Conservation (phyloP, 768 basidiomycete species). For the Hirschioporus abietinus region DNA sequence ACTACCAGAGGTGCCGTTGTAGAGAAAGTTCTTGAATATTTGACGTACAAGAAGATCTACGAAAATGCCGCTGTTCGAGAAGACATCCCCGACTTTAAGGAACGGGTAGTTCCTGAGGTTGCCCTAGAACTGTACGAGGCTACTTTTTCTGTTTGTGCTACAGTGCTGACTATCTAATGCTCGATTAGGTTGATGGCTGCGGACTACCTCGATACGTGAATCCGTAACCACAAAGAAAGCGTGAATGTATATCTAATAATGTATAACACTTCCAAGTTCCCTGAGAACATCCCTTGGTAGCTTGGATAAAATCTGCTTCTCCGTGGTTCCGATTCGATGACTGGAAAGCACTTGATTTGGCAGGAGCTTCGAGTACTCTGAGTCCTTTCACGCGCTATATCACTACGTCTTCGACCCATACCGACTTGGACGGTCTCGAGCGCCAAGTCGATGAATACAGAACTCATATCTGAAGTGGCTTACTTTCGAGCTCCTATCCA, state of each 20-base stretch:
- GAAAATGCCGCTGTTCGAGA: slow-evolving; percentile 29
- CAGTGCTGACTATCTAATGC: not conserved
- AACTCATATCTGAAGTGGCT: too few relatives aligned
- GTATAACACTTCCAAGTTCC: too few relatives aligned
- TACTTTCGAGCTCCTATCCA: too few relatives aligned
- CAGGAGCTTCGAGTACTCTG: too few relatives aligned
- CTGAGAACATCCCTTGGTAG: too few relatives aligned
- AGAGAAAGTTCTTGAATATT: slow-evolving; percentile 39
- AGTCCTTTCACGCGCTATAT: too few relatives aligned
- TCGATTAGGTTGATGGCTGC: slow-evolving; percentile 26
- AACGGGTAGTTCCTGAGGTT: slow-evolving; percentile 36
- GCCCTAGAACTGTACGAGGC: slow-evolving; percentile 36
- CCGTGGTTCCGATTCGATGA: too few relatives aligned
- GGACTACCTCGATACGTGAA: slow-evolving; percentile 24
- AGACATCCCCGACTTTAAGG: slow-evolving; percentile 34
- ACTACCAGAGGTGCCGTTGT: slow-evolving; percentile 29
- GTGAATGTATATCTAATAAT: not conserved
- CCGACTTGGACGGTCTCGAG: too few relatives aligned
- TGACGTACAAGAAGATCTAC: slow-evolving; percentile 34
- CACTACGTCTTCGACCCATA: too few relatives aligned
- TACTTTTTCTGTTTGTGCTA: not conserved
- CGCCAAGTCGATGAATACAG: too few relatives aligned
- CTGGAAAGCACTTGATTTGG: too few relatives aligned
- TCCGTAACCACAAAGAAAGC: not conserved
- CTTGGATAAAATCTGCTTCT: too few relatives aligned